These are phyloP conservation scores for Jatropha curcas DNA, from an alignment of 345 rosid species.

Conservation along the genomic window DNA sequence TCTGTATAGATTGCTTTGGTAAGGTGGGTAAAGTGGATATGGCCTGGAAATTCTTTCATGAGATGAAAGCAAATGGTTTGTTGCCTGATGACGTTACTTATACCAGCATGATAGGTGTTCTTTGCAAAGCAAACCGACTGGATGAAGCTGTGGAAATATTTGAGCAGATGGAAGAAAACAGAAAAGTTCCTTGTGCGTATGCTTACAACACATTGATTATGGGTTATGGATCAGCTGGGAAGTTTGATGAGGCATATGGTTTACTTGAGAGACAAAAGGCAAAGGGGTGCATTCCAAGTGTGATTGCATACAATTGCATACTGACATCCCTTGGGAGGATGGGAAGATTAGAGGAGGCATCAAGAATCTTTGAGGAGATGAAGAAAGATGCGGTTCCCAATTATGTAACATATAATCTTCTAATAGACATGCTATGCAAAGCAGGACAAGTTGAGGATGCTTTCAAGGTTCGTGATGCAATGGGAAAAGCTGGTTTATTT, in stretches of 20 bases:
- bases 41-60: conserved; percentile 98
- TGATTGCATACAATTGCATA: conserved; percentile 83
- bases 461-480: conserved; percentile 67
- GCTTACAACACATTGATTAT: conserved; percentile 96
- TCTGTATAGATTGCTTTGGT: conserved; percentile 93
- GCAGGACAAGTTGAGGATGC: conserved; percentile 70
- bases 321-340: conserved; percentile 84
- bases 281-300: conserved; percentile 89
- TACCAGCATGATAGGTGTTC: conserved; percentile 86
- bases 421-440: conserved; percentile 81
- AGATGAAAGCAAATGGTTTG: conserved; percentile 67
- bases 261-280: conserved; percentile 81
- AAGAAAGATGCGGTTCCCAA: conserved; percentile 81
- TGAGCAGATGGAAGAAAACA: conserved; percentile 67
- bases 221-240: conserved; percentile 91
- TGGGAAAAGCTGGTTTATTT: conserved; percentile 80
- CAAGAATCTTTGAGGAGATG: conserved; percentile 77
- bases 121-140: conserved; percentile 76
- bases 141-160: conserved; percentile 84
- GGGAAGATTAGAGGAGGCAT: conserved; percentile 64
- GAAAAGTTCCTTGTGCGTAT: conserved; percentile 80
- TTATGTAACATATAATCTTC: conserved; percentile 68
- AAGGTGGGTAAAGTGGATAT: conserved; percentile 86
- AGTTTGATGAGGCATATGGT: conserved; percentile 73
- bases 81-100: conserved; percentile 90